Percentiles rank a stretch among this genome's conserved stretches.
Conservation (phyloP, 768 basidiomycete genomes). For the Sarcomyxa edulis region DNA sequence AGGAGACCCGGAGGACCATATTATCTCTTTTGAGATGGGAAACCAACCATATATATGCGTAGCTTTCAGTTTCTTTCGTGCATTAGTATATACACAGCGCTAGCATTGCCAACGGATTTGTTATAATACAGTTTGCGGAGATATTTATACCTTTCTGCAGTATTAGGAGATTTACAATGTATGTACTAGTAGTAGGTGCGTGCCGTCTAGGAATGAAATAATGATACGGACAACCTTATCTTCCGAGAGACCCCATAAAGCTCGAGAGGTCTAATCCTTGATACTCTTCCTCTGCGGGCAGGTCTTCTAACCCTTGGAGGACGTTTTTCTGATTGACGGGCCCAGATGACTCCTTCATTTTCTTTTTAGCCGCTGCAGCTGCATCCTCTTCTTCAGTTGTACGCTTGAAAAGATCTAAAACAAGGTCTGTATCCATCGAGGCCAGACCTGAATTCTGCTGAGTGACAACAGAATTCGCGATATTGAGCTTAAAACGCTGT, state of each 20-base stretch:
- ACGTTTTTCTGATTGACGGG: constrained; percentile 76
- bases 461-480: constrained; percentile 93
- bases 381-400: constrained; percentile 76
- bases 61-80: too few species aligned
- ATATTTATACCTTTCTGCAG: constrained; percentile 9
- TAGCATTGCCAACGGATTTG: constrained; percentile 1
- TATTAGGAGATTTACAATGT: neutral
- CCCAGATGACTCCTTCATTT: constrained; percentile 47
- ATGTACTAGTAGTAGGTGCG: constrained; percentile 4
- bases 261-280: constrained; percentile 78
- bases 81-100: too few species aligned
- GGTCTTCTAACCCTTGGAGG: constrained; percentile 84
- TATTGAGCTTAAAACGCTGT: constrained; percentile 98
- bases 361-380: constrained; percentile 47
- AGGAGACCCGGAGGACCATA: constrained; percentile 14
- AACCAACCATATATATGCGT: too few species aligned
- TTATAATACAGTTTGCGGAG: constrained; percentile 10
- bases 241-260: constrained; percentile 83
- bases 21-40: constrained; percentile 6
- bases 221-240: constrained; percentile 28
- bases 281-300: constrained; percentile 92
- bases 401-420: constrained; percentile 86
- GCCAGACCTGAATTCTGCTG: constrained; percentile 93
- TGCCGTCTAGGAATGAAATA: constrained; percentile 10
- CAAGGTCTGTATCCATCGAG: constrained; percentile 97